Conservation (phyloP, 2,329 filamentous ascomycete genomes). For the Xylariaceae sp. region DNA sequence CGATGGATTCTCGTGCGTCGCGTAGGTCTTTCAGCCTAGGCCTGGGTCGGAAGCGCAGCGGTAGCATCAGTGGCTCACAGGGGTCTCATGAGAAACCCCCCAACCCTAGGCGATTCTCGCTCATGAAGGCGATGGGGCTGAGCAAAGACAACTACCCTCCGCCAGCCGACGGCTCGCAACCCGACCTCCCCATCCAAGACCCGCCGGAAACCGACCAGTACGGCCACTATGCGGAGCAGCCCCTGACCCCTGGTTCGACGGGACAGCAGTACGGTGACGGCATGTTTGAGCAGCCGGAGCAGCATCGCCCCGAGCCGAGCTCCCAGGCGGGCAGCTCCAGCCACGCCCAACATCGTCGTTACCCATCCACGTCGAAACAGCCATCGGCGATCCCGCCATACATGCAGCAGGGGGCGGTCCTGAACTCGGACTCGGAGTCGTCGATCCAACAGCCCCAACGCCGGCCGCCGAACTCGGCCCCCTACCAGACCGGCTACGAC, state of each 20-base stretch:
- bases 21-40: constrained; percentile 65
- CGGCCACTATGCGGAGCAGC: constrained; percentile 26
- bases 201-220: constrained; percentile 31
- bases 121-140: constrained; percentile 59
- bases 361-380: constrained; percentile 30
- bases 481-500: constrained; percentile 36
- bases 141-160: constrained; percentile 45
- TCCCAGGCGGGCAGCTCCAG: constrained; percentile 9
- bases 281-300: constrained; percentile 28
- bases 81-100: constrained; percentile 45
- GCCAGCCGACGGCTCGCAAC: constrained; percentile 42
- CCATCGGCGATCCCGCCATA: constrained; percentile 40
- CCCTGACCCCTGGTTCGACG: constrained; percentile 10
- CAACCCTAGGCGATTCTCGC: constrained; percentile 57
- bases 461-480: constrained; percentile 34
- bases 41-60: constrained; percentile 63
- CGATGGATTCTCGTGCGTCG: constrained; percentile 60
- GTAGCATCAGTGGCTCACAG: constrained; percentile 54
- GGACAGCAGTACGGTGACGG: constrained; percentile 31
- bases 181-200: constrained; percentile 45
- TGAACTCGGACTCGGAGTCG: constrained; percentile 46
- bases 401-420: constrained; percentile 37
- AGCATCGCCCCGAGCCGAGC: constrained; percentile 25
- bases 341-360: constrained; percentile 31
- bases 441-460: constrained; percentile 40